phyloP scores from a whole-genome alignment of 306 rosid species.

The Cyamopsis tetragonoloba region DNA sequence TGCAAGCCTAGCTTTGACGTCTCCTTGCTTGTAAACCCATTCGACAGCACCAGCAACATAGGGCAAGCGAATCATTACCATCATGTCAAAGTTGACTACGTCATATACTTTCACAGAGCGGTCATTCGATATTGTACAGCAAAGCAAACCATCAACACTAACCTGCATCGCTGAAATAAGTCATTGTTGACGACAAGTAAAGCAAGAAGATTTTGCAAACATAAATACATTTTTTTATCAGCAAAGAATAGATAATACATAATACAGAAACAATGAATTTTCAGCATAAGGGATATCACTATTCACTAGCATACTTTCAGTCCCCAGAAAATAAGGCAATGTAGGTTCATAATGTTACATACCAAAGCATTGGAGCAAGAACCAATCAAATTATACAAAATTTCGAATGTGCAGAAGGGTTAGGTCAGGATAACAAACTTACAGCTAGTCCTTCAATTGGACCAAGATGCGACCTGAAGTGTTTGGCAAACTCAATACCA shows the following conservation, averaged over 20 bases:
- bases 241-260: no score
- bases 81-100: constrained; percentile 95
- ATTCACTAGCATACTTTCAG: neutral
- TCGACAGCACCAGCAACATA: constrained; percentile 86
- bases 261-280: neutral
- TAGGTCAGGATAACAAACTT: constrained; percentile 38
- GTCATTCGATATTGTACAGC: constrained; percentile 91
- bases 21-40: constrained; percentile 98
- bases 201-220: constrained; percentile 5
- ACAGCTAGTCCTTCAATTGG: constrained; percentile 95
- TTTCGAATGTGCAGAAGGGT: constrained; percentile 2
- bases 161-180: constrained; percentile 83
- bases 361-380: constrained; percentile 9
- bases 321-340: neutral
- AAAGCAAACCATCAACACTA: constrained; percentile 91
- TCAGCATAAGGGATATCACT: neutral
- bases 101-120: constrained; percentile 88
- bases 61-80: constrained; percentile 88
- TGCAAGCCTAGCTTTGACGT: constrained; percentile 86
- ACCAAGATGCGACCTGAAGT: constrained; percentile 94
- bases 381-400: constrained; percentile 15
- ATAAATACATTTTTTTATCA: no score
- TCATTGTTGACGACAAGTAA: constrained; percentile 53
- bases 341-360: neutral
- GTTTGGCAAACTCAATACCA: constrained; percentile 95